Evolutionary conservation across 139 green algal genomes (phyloP).

Genomic region (Chlamydomonas schloesseri): DNA sequence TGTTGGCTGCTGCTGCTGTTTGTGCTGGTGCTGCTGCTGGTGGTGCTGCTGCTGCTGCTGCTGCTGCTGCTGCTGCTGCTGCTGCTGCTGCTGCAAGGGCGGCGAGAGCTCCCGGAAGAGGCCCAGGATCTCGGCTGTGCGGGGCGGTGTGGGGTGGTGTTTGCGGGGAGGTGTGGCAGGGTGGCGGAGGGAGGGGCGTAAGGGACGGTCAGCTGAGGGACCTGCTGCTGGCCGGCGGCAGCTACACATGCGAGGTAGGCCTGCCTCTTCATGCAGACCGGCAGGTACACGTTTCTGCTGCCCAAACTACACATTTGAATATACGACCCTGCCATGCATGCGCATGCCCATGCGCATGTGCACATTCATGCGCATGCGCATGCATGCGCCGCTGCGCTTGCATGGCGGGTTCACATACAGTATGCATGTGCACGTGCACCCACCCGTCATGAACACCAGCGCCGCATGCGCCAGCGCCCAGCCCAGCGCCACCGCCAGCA

Average conservation of each 20-base stretch:
- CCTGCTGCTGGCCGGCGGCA: not conserved
- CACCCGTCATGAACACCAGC: constrained; percentile 44
- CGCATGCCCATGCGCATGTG: no score
- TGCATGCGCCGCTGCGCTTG: no score
- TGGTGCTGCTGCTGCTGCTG: no score
- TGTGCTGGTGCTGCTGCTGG: no score
- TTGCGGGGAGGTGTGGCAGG: no score
- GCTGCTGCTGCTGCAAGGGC: no score
- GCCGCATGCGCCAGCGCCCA: constrained; percentile 24
- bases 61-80: no score
- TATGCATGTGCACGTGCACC: not conserved
- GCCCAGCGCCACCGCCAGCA: constrained; percentile 9
- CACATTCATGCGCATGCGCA: not conserved
- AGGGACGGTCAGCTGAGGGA: not conserved
- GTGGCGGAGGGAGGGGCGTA: not conserved
- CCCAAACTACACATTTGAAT: no score
- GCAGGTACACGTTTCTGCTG: no score
- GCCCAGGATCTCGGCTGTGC: constrained; percentile 27
- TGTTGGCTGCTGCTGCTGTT: no score
- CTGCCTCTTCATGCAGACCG: not conserved
- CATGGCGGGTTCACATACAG: no score
- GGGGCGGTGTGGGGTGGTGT: not conserved
- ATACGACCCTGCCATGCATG: no score
- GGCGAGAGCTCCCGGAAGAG: constrained; percentile 1
- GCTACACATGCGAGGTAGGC: not conserved